Percentiles rank a stretch among this genome's conserved stretches.
Conservation (phyloP, 164 flowering plant genomes). For the Sextonia rubra region DNA sequence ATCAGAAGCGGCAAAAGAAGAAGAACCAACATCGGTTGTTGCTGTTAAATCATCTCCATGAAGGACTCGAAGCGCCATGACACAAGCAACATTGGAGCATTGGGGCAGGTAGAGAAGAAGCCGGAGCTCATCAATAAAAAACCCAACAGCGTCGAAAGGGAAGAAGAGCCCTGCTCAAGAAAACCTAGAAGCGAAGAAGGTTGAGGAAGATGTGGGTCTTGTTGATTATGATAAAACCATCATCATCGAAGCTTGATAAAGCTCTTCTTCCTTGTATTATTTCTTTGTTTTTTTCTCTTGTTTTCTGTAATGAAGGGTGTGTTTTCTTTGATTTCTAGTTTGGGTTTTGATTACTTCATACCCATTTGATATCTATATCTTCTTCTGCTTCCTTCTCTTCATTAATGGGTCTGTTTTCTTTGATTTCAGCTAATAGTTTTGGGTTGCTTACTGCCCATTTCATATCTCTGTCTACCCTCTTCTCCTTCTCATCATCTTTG, state of each 20-base stretch:
- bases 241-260: conserved; percentile 8
- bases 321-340: background rate
- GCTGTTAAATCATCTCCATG: background rate
- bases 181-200: background rate
- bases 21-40: too few species aligned
- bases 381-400: too few species aligned
- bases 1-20: too few species aligned
- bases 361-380: too few species aligned
- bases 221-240: background rate
- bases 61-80: background rate
- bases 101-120: background rate
- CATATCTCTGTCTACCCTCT: too few species aligned
- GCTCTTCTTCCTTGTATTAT: background rate
- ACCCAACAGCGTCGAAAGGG: background rate
- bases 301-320: background rate
- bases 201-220: background rate
- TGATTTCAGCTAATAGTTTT: too few species aligned
- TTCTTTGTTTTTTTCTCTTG: too few species aligned
- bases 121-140: background rate
- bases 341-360: background rate
- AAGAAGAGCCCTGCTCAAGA: background rate
- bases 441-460: too few species aligned
- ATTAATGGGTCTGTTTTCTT: too few species aligned
- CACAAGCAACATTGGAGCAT: background rate
- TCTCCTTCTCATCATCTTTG: too few species aligned